phyloP scores from a whole-genome alignment of 129 eudicot species.

The Tagetes erecta region DNA sequence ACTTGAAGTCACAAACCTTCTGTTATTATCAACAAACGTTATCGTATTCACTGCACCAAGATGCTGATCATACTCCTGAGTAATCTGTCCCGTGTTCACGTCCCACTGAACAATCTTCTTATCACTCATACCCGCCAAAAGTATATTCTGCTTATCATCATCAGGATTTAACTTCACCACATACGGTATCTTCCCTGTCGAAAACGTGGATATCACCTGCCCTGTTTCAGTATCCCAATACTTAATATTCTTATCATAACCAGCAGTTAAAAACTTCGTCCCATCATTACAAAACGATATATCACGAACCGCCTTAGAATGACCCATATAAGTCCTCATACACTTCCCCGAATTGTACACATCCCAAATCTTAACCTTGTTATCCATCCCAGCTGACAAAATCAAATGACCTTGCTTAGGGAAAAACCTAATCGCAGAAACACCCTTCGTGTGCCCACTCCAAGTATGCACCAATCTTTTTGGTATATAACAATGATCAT shows the following conservation, averaged over 20 bases:
- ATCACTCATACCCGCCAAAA: constrained; percentile 97
- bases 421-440: constrained; percentile 88
- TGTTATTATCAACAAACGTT: constrained; percentile 88
- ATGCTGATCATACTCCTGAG: constrained; percentile 99
- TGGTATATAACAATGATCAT: constrained; percentile 92
- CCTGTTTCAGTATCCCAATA: constrained; percentile 99
- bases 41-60: constrained; percentile 94
- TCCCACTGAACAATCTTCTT: constrained; percentile 99
- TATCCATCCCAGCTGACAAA: constrained; percentile 94
- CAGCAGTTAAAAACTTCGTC: constrained; percentile 78
- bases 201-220: constrained; percentile 85
- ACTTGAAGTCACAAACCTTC: constrained; percentile 94
- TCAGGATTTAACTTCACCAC: constrained; percentile 95
- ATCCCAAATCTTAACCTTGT: constrained; percentile 96
- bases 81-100: constrained; percentile 74
- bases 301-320: constrained; percentile 85
- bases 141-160: constrained; percentile 93
- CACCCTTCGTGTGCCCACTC: constrained; percentile 98
- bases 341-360: constrained; percentile 89
- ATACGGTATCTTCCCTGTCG: constrained; percentile 91
- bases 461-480: constrained; percentile 94
- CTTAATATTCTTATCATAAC: constrained; percentile 94
- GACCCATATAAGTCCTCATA: constrained; percentile 99
- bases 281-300: constrained; percentile 91
- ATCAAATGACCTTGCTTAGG: constrained; percentile 93